These are phyloP conservation scores for Podaxis mareebaensis DNA, from an alignment of 768 basidiomycete species.

Conservation along the genomic window DNA sequence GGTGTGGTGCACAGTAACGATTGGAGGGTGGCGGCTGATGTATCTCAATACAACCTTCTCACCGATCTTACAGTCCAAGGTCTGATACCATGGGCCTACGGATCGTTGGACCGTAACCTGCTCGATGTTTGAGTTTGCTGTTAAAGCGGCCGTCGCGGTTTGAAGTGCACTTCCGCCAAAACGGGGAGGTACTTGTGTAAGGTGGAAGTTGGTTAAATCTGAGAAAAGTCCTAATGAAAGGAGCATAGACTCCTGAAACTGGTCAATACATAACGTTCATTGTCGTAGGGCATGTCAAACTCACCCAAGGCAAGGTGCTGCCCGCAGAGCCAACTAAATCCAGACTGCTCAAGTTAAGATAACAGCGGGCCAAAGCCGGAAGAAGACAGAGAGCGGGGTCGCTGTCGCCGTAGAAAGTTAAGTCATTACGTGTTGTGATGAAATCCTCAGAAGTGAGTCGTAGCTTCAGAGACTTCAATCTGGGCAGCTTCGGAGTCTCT, in stretches of 20 bases:
- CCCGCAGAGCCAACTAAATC: not conserved
- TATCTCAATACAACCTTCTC: conserved; percentile 3
- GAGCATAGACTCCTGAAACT: not conserved
- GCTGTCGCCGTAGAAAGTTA: not conserved
- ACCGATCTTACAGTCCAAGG: not conserved
- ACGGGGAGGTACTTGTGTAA: conserved; percentile 1
- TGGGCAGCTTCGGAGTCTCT: not conserved
- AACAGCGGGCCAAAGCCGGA: conserved; percentile 2
- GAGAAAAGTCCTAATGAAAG: not conserved
- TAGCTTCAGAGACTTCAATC: not conserved
- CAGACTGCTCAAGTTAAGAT: not conserved
- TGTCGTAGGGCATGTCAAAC: not conserved
- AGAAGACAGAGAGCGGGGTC: not conserved
- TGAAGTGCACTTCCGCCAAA: not conserved
- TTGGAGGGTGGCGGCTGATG: not conserved
- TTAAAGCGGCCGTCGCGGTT: not conserved
- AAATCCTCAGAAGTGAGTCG: conserved; percentile 9
- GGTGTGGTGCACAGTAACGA: not conserved
- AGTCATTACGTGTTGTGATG: too few relatives aligned
- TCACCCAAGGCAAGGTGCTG: conserved; percentile 11
- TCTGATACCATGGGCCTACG: not conserved
- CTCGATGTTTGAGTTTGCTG: not conserved
- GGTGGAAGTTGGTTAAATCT: not conserved
- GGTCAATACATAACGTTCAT: not conserved
- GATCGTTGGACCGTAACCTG: not conserved